phyloP scores from a whole-genome alignment of 2,329 filamentous ascomycete species.

The Talaromyces funiculosus region DNA sequence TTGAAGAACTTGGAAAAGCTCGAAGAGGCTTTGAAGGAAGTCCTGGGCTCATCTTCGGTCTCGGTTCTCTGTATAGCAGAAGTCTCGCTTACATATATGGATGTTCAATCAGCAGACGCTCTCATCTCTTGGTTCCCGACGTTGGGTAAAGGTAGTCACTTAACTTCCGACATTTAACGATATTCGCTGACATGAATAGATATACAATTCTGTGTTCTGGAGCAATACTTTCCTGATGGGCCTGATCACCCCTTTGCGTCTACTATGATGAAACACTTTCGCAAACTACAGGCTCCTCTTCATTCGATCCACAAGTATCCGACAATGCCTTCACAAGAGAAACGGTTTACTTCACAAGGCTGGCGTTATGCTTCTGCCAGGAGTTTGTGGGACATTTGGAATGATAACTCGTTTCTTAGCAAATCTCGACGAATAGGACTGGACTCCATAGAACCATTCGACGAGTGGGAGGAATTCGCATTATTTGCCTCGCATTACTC shows the following conservation, averaged over 20 bases:
- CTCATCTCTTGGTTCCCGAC: constrained; percentile 73
- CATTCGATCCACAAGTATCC: constrained; percentile 68
- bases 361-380: constrained; percentile 60
- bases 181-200: constrained; percentile 15
- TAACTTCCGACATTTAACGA: constrained; percentile 18
- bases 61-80: constrained; percentile 78
- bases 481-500: constrained; percentile 82
- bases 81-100: constrained; percentile 89
- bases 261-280: constrained; percentile 79
- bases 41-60: constrained; percentile 54
- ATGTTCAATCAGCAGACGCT: constrained; percentile 63
- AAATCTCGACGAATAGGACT: constrained; percentile 55
- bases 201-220: constrained; percentile 79
- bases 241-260: constrained; percentile 73
- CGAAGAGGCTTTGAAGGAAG: constrained; percentile 52
- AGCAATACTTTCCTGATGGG: constrained; percentile 78
- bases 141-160: constrained; percentile 57
- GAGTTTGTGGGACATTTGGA: constrained; percentile 81
- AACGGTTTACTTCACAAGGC: constrained; percentile 63
- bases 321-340: constrained; percentile 57
- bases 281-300: constrained; percentile 73
- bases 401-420: constrained; percentile 59
- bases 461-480: constrained; percentile 94
- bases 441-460: constrained; percentile 73
- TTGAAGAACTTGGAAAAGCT: constrained; percentile 62